Percentiles rank a stretch among this genome's conserved stretches.
Evolutionary conservation across 768 basidiomycete genomes (phyloP).

Genomic region (Boletus insuetus): DNA sequence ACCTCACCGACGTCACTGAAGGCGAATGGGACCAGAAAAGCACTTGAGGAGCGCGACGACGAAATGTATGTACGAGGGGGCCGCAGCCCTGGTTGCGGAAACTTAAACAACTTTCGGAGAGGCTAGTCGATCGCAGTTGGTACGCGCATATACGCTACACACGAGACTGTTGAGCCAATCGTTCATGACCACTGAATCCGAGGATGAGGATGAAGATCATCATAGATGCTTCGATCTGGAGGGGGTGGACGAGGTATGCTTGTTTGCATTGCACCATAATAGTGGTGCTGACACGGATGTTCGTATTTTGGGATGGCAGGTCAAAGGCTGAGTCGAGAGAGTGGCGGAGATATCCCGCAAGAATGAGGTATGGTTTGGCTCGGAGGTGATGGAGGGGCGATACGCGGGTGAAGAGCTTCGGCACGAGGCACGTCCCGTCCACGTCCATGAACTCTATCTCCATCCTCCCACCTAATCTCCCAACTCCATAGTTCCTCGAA

Average conservation of each 20-base stretch:
- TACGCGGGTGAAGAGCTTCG: slow-evolving; percentile 87
- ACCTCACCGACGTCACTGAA: too few species aligned
- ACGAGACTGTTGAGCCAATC: slow-evolving; percentile 61
- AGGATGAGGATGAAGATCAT: slow-evolving; percentile 47
- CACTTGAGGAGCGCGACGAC: too few species aligned
- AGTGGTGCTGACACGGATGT: not conserved
- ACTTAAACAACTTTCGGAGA: too few species aligned
- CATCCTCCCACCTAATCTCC: not conserved
- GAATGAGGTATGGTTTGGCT: slow-evolving; percentile 73
- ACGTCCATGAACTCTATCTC: not conserved
- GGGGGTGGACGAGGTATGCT: slow-evolving; percentile 46
- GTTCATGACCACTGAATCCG: slow-evolving; percentile 50
- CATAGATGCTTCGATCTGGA: slow-evolving; percentile 34
- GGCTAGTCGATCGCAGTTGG: too few species aligned
- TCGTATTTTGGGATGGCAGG: slow-evolving; percentile 32
- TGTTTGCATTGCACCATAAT: not conserved
- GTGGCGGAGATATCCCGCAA: slow-evolving; percentile 97
- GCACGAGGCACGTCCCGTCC: slow-evolving; percentile 52
- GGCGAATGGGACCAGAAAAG: too few species aligned
- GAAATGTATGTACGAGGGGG: too few species aligned
- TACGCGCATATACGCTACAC: too few species aligned
- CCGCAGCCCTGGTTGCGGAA: too few species aligned
- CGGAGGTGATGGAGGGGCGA: slow-evolving; percentile 87
- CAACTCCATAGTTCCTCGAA: slow-evolving; percentile 63
- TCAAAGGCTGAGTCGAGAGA: slow-evolving; percentile 84